These are phyloP conservation scores for Eucalyptus polyanthemos DNA, from an alignment of 345 rosid species.

Conservation along the genomic window DNA sequence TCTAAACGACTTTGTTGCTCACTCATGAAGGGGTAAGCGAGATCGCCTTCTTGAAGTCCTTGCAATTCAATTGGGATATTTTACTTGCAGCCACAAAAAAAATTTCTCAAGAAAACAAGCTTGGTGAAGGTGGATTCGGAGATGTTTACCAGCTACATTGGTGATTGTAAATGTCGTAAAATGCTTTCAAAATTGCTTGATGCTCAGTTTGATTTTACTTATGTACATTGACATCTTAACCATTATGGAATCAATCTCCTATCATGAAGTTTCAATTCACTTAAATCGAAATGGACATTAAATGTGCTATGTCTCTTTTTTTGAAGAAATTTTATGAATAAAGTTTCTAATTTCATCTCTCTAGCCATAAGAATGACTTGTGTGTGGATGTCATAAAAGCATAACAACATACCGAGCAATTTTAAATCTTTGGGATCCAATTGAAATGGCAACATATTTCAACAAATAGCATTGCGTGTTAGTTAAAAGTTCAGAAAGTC, in stretches of 20 bases:
- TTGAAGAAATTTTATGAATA: neutral
- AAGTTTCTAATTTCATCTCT: neutral
- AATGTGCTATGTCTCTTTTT: neutral
- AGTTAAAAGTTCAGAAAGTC: neutral
- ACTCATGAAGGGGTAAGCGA: neutral
- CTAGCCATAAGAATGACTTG: neutral
- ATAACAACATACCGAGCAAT: no score
- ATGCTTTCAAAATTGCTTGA: no score
- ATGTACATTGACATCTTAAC: no score
- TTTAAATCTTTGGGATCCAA: neutral
- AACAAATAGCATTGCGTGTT: neutral
- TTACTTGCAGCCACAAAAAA: slow-evolving; percentile 15
- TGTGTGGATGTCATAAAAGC: neutral
- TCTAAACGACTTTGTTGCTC: neutral
- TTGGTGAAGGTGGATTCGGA: no score
- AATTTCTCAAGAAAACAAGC: slow-evolving; percentile 16
- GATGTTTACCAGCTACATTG: no score
- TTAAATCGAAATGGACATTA: neutral
- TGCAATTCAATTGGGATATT: neutral
- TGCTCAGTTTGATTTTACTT: no score
- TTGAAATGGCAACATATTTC: neutral
- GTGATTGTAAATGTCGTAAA: no score
- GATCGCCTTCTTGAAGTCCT: neutral
- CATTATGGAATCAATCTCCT: neutral
- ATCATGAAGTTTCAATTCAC: neutral